Evolutionary conservation across 192 early-diverging fungal genomes (phyloP).

Genomic region (Coemansia sp.): DNA sequence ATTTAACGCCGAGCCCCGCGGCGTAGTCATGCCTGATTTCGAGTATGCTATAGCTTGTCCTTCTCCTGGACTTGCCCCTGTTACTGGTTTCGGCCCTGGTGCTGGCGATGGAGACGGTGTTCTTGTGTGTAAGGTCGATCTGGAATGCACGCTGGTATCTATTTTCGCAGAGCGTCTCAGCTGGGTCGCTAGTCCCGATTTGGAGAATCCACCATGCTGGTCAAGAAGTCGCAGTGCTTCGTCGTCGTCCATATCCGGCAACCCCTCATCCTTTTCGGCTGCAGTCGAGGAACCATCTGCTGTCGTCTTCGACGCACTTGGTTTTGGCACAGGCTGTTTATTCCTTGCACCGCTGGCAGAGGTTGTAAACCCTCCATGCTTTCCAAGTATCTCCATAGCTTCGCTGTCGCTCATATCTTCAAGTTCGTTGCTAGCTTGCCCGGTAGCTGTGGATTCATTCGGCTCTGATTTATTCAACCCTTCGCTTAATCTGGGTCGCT

Average conservation of each 20-base stretch:
- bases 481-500: background rate
- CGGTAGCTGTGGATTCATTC: background rate
- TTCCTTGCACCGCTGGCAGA: background rate
- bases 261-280: background rate
- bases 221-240: background rate
- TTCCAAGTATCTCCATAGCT: slow-evolving; percentile 18
- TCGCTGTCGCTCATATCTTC: slow-evolving; percentile 13
- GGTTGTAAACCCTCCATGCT: slow-evolving; percentile 32
- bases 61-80: too few relatives aligned
- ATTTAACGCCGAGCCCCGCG: background rate
- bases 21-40: background rate
- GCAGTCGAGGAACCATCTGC: background rate
- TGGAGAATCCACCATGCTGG: slow-evolving; percentile 1
- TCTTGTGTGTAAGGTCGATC: background rate
- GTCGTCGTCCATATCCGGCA: background rate
- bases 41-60: too few relatives aligned
- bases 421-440: background rate
- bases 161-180: too few relatives aligned
- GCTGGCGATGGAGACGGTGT: background rate
- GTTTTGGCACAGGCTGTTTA: background rate
- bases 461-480: background rate
- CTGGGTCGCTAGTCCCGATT: background rate
- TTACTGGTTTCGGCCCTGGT: background rate
- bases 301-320: background rate
- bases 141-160: background rate